Conservation (phyloP, 352 stramenopile species). For the Hyaloperonospora brassicae region DNA sequence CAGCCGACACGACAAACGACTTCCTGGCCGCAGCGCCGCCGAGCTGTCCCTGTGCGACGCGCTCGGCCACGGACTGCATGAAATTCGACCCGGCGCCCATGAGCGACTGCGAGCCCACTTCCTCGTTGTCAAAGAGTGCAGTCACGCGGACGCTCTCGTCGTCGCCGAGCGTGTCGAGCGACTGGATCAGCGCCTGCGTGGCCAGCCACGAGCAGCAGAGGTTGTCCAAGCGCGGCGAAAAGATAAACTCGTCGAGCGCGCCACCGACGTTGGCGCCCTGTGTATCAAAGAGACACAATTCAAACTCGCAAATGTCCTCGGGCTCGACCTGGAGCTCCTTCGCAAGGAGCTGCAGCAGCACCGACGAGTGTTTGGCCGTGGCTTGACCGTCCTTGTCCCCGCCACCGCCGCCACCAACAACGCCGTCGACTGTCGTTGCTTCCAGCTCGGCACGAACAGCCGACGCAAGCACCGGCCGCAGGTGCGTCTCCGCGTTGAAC, state of each 20-base stretch:
- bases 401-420: too few relatives aligned
- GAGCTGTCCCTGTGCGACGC: slow-evolving; percentile 53
- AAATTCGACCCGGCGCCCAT: slow-evolving; percentile 84
- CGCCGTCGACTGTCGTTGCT: slow-evolving; percentile 36
- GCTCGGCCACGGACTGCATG: slow-evolving; percentile 52
- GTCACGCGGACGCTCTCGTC: slow-evolving; percentile 87
- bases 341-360: slow-evolving; percentile 90
- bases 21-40: slow-evolving; percentile 48
- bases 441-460: slow-evolving; percentile 82
- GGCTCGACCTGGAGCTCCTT: slow-evolving; percentile 79
- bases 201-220: slow-evolving; percentile 92
- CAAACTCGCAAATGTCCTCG: slow-evolving; percentile 93
- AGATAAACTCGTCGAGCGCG: slow-evolving; percentile 92
- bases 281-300: slow-evolving; percentile 94
- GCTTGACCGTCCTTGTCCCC: slow-evolving; percentile 27
- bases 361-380: slow-evolving; percentile 85
- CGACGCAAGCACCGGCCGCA: slow-evolving; percentile 89
- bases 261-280: slow-evolving; percentile 90
- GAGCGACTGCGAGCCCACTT: slow-evolving; percentile 89
- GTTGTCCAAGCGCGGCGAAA: slow-evolving; percentile 95
- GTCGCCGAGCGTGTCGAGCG: slow-evolving; percentile 54
- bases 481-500: slow-evolving; percentile 96
- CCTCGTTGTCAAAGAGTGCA: slow-evolving; percentile 98
- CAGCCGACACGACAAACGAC: slow-evolving; percentile 86
- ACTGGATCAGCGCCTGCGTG: slow-evolving; percentile 77